phyloP scores from a whole-genome alignment of 345 rosid species.

The Citrus hindsii region DNA sequence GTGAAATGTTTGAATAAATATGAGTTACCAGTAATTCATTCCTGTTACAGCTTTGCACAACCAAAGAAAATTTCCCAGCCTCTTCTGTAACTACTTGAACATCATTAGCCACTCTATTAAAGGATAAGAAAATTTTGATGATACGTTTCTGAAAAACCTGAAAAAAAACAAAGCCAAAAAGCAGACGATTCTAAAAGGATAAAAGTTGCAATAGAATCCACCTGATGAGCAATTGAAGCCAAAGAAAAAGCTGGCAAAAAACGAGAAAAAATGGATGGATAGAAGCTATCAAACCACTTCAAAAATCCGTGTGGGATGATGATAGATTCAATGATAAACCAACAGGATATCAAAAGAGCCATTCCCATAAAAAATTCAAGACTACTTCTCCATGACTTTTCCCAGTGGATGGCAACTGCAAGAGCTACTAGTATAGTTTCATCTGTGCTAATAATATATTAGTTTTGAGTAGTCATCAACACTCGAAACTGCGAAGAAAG shows the following conservation, averaged over 20 bases:
- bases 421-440: background rate
- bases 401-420: background rate
- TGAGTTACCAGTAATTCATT: slow-evolving; percentile 12
- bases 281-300: slow-evolving; percentile 61
- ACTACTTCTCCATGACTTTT: background rate
- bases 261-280: slow-evolving; percentile 56
- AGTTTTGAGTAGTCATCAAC: background rate
- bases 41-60: background rate
- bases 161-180: slow-evolving; percentile 14
- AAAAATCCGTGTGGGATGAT: slow-evolving; percentile 51
- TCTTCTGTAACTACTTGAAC: slow-evolving; percentile 2
- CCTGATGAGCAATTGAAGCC: slow-evolving; percentile 32
- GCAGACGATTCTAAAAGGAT: slow-evolving; percentile 21
- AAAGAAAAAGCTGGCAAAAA: slow-evolving; percentile 49
- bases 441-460: background rate
- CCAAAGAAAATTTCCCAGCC: slow-evolving; percentile 3
- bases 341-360: slow-evolving; percentile 42
- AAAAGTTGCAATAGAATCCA: slow-evolving; percentile 18
- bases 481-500: slow-evolving; percentile 7
- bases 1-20: slow-evolving; percentile 21
- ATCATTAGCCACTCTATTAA: background rate
- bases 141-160: slow-evolving; percentile 18
- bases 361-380: slow-evolving; percentile 13
- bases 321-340: slow-evolving; percentile 53
- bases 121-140: slow-evolving; percentile 25